Percentiles rank a stretch among this genome's conserved stretches.
phyloP scores from a whole-genome alignment of 2,329 filamentous ascomycete genomes.

The Arthrobotrys entomopaga region DNA sequence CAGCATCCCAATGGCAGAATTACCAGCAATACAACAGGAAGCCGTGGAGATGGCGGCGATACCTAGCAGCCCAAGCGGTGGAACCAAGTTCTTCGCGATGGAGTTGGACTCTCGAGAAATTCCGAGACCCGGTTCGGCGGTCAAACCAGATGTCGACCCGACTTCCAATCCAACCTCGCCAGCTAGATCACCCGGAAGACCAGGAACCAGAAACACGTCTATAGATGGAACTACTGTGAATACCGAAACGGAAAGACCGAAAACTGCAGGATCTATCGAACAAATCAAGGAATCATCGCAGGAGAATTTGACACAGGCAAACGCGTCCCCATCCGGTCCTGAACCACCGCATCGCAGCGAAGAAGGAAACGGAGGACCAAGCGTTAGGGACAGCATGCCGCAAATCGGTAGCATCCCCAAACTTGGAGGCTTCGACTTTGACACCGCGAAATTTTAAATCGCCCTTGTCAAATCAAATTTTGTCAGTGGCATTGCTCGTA shows the following conservation, averaged over 20 bases:
- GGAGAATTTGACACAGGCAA: conserved; percentile 34
- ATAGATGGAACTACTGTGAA: conserved; percentile 53
- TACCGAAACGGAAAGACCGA: conserved; percentile 47
- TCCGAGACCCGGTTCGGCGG: conserved; percentile 32
- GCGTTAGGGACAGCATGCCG: conserved; percentile 44
- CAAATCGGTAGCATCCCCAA: conserved; percentile 51
- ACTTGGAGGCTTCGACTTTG: conserved; percentile 49
- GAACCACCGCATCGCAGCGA: neutral
- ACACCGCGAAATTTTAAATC: conserved; percentile 46
- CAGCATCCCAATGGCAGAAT: conserved; percentile 35
- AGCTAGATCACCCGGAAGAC: conserved; percentile 20
- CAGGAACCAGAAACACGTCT: conserved; percentile 18
- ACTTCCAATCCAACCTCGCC: conserved; percentile 24
- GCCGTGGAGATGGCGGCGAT: conserved; percentile 37
- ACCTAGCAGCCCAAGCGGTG: neutral
- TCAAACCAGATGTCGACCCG: conserved; percentile 43
- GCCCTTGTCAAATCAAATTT: conserved; percentile 5
- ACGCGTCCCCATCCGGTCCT: conserved; percentile 3
- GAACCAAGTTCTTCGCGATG: conserved; percentile 49
- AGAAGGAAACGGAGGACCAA: conserved; percentile 35
- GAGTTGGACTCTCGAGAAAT: conserved; percentile 52
- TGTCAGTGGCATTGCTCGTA: no score
- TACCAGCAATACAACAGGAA: conserved; percentile 45
- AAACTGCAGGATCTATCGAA: conserved; percentile 42
- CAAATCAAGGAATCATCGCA: conserved; percentile 50